Conservation (phyloP, 371 early-diverging fungal genomes). For the Circinella umbellata region DNA sequence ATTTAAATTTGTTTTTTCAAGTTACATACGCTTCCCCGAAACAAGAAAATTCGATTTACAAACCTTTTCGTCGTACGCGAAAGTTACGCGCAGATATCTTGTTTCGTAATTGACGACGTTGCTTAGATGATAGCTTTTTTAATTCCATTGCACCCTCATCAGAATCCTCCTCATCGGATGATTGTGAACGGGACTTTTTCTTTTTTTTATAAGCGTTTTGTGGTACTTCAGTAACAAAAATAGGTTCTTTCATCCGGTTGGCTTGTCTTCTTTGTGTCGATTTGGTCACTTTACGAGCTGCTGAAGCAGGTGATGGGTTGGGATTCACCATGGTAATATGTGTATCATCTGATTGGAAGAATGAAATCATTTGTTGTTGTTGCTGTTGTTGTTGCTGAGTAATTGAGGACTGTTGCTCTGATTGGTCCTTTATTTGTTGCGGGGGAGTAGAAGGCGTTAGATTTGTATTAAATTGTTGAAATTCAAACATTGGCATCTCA, state of each 20-base stretch:
- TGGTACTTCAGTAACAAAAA: conserved; percentile 31
- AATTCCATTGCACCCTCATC: conserved; percentile 24
- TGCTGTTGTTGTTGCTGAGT: not conserved
- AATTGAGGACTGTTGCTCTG: no score
- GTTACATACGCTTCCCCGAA: not conserved
- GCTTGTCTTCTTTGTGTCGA: not conserved
- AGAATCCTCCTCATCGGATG: conserved; percentile 17
- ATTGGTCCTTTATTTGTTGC: not conserved
- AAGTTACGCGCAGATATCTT: conserved; percentile 91
- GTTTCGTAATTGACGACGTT: conserved; percentile 86
- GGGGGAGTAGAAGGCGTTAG: not conserved
- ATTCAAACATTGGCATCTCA: not conserved
- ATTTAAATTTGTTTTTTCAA: not conserved
- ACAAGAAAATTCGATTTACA: conserved; percentile 9
- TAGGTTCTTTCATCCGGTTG: conserved; percentile 18
- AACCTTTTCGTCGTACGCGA: conserved; percentile 87
- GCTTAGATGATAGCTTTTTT: conserved; percentile 77
- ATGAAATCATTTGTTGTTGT: not conserved
- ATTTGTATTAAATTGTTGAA: not conserved
- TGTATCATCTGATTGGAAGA: not conserved
- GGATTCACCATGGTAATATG: not conserved
- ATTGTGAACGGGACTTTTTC: conserved; percentile 11
- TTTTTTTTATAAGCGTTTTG: conserved; percentile 30
- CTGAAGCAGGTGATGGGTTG: not conserved
- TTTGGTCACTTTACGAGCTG: not conserved